Evolutionary conservation across 805 yeast genomes (phyloP).

Genomic region (Lipomyces sp.): DNA sequence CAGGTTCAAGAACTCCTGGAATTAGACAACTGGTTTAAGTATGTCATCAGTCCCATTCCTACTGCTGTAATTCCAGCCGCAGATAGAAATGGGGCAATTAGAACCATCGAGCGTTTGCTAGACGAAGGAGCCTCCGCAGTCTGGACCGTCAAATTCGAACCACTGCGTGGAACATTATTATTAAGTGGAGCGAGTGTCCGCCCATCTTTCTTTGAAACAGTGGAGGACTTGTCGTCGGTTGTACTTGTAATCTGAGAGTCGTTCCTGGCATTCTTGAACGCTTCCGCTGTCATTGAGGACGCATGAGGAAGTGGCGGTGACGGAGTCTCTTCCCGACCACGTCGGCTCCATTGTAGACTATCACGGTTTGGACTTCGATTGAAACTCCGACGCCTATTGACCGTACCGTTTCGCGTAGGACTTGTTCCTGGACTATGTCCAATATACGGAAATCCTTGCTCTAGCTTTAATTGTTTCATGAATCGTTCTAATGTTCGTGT

Average conservation of each 20-base stretch:
- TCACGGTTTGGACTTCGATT: neutral
- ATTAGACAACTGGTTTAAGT: conserved; percentile 16
- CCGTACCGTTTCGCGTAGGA: conserved; percentile 10
- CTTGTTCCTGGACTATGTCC: conserved; percentile 7
- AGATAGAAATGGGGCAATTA: conserved; percentile 25
- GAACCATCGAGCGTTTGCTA: conserved; percentile 1
- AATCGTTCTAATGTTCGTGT: conserved; percentile 20
- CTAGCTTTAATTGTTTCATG: conserved; percentile 14
- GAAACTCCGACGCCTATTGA: neutral
- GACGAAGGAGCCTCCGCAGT: neutral
- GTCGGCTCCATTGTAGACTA: neutral
- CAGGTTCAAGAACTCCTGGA: neutral
- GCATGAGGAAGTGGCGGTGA: conserved; percentile 8
- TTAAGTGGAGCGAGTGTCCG: neutral
- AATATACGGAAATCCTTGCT: conserved; percentile 10
- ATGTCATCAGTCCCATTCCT: conserved; percentile 31
- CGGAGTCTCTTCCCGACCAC: neutral
- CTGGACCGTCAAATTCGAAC: neutral
- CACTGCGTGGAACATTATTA: conserved; percentile 1
- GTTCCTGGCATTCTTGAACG: conserved; percentile 20
- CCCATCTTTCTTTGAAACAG: neutral
- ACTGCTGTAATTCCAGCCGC: conserved; percentile 32
- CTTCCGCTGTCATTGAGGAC: conserved; percentile 24
- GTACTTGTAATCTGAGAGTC: neutral
- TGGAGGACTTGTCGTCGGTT: neutral